Conservation (phyloP, 148 eudicot genomes). For the Nepenthes gracilis region DNA sequence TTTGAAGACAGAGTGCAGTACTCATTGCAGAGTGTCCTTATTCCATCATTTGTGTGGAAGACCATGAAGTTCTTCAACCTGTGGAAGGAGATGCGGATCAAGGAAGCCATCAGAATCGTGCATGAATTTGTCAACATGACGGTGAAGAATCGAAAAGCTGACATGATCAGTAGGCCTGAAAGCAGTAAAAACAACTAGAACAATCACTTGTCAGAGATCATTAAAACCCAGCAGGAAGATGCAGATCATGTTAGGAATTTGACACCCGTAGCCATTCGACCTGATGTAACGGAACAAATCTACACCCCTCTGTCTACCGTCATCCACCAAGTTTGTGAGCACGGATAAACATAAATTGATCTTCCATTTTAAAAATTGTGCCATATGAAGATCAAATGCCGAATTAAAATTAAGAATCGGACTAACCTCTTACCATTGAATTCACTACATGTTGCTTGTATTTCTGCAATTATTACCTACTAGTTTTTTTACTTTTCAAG, state of each 20-base stretch:
- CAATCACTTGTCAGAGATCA: constrained; percentile 46
- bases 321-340: too few relatives aligned
- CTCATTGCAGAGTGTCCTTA: constrained; percentile 33
- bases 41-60: constrained; percentile 44
- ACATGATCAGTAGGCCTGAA: constrained; percentile 6
- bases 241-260: background rate
- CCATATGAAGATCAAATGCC: too few relatives aligned
- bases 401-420: too few relatives aligned
- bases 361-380: too few relatives aligned
- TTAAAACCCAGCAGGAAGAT: constrained; percentile 13
- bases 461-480: too few relatives aligned
- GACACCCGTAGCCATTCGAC: too few relatives aligned
- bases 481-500: too few relatives aligned
- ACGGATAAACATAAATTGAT: too few relatives aligned
- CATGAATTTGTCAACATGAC: constrained; percentile 44
- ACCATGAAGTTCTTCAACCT: constrained; percentile 21
- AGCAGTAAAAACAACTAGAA: constrained; percentile 2
- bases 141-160: constrained; percentile 35
- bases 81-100: constrained; percentile 28
- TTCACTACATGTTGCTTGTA: too few relatives aligned
- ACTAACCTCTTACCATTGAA: too few relatives aligned
- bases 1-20: constrained; percentile 50
- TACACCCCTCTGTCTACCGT: too few relatives aligned
- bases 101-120: constrained; percentile 23
- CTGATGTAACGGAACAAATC: too few relatives aligned